Evolutionary conservation across 139 green algal genomes (phyloP).

Genomic region (Volvox reticuliferus): DNA sequence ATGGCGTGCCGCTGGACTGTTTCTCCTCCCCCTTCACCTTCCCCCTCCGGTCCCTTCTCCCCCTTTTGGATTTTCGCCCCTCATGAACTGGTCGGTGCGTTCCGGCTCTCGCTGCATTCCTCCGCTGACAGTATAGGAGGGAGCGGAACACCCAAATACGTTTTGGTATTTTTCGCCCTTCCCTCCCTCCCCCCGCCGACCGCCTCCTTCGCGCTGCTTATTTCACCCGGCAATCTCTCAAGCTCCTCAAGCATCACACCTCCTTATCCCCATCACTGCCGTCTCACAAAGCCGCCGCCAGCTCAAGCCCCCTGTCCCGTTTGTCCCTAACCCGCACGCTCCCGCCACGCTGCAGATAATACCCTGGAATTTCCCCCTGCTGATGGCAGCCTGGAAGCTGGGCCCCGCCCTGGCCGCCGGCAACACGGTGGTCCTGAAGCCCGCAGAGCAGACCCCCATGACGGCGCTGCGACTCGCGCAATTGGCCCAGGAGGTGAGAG

Average conservation of each 20-base stretch:
- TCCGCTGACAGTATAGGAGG: too few species aligned
- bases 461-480: slow-evolving; percentile 72
- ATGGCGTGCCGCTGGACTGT: too few species aligned
- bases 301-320: too few species aligned
- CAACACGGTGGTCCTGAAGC: slow-evolving; percentile 66
- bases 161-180: too few species aligned
- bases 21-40: background rate
- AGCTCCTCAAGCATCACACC: too few species aligned
- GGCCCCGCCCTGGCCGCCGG: slow-evolving; percentile 59
- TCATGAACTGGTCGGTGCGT: too few species aligned
- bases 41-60: background rate
- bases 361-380: slow-evolving; percentile 67
- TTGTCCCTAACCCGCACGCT: background rate
- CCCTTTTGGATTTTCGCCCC: background rate
- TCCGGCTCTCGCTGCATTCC: too few species aligned
- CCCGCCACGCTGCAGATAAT: slow-evolving; percentile 45
- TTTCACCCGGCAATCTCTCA: too few species aligned
- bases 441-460: slow-evolving; percentile 56
- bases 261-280: background rate
- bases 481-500: slow-evolving; percentile 73
- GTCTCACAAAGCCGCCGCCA: too few species aligned
- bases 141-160: too few species aligned
- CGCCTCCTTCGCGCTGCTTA: too few species aligned
- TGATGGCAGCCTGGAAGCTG: slow-evolving; percentile 70
- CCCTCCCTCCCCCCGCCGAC: background rate